Conservation (phyloP, 2,329 filamentous ascomycete species). For the Hymenoscyphus infarciens region DNA sequence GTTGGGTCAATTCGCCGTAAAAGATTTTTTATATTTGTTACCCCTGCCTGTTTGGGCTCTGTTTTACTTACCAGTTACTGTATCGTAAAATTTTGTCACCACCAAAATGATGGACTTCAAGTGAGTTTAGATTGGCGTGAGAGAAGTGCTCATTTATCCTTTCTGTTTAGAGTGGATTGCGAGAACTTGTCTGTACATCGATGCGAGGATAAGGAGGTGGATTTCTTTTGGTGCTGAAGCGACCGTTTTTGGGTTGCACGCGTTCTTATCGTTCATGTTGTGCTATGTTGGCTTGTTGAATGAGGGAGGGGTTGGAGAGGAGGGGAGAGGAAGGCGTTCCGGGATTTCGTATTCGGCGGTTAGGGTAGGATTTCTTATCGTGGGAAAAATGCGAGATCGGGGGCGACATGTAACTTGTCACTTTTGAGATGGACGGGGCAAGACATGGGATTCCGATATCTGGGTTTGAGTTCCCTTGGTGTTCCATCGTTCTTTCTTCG, state of each 20-base stretch:
- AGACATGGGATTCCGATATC: not conserved
- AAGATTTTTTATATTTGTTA: too few relatives aligned
- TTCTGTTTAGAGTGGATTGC: too few relatives aligned
- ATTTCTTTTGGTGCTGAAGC: not conserved
- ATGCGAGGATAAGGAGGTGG: not conserved
- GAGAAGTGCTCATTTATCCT: too few relatives aligned
- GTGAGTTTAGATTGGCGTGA: too few relatives aligned
- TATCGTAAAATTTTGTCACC: too few relatives aligned
- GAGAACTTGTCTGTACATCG: too few relatives aligned
- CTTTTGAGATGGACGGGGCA: not conserved
- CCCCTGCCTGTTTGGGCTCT: too few relatives aligned
- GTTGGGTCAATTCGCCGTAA: too few relatives aligned
- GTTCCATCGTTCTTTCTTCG: not conserved
- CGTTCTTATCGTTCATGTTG: not conserved
- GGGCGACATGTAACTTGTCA: not conserved
- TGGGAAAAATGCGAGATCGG: not conserved
- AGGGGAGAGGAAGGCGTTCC: not conserved
- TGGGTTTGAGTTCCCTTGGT: not conserved
- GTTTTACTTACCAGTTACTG: too few relatives aligned
- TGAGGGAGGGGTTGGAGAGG: conserved; percentile 2
- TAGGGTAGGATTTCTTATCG: not conserved
- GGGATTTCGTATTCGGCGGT: not conserved
- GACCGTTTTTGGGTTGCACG: not conserved
- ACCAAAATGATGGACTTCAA: too few relatives aligned
- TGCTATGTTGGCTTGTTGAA: not conserved